These are phyloP conservation scores for Aspergillus amoenus DNA, from an alignment of 2,329 filamentous ascomycete species.

Conservation along the genomic window DNA sequence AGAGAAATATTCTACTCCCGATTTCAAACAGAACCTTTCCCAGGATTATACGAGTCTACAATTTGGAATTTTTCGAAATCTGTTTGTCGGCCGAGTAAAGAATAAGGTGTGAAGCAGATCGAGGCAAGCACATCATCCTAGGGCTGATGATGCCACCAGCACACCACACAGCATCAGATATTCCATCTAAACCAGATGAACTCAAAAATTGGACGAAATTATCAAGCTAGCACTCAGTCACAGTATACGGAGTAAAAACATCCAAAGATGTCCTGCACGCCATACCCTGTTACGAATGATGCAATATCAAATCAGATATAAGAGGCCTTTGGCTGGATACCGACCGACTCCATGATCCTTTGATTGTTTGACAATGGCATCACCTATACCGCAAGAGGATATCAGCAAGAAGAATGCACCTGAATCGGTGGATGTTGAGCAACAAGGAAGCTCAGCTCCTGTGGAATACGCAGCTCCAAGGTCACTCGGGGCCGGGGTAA, in stretches of 20 bases:
- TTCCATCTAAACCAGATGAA: background rate
- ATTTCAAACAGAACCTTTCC: no score
- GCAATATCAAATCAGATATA: no score
- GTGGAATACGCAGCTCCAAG: background rate
- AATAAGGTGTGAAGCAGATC: background rate
- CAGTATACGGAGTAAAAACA: rapidly evolving
- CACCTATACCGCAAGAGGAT: background rate
- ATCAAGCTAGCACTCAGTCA: background rate
- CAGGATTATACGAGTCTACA: no score
- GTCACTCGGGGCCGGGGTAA: background rate
- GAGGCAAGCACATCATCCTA: background rate
- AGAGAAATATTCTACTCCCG: no score
- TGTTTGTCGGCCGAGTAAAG: no score
- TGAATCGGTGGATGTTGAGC: background rate
- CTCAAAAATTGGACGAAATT: background rate
- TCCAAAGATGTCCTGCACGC: no score
- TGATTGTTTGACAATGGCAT: no score
- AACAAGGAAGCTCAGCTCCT: background rate
- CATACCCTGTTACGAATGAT: no score
- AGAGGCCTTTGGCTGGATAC: no score
- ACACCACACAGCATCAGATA: background rate
- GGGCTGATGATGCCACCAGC: background rate
- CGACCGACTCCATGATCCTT: no score
- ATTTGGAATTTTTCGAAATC: no score
- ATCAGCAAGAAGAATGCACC: background rate